phyloP scores from a whole-genome alignment of 106 monocot genomes.

The Allium sativum region DNA sequence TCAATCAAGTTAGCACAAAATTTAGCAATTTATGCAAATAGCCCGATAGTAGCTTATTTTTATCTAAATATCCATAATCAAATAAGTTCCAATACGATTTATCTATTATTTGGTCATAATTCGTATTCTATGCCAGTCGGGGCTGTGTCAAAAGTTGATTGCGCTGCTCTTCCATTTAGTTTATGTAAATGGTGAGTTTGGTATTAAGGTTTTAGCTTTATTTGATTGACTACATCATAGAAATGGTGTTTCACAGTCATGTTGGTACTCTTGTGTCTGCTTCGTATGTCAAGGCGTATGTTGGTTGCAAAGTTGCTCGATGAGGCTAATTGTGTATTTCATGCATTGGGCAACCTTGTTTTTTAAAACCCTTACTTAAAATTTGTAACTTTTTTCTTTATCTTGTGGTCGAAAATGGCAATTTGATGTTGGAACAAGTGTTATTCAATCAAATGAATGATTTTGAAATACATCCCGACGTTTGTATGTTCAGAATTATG shows the following conservation, averaged over 20 bases:
- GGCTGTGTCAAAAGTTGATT: constrained; percentile 19
- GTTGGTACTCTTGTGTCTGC: constrained; percentile 6
- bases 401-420: constrained; percentile 17
- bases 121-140: constrained; percentile 18
- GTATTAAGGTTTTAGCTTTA: constrained; percentile 18
- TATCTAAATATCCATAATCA: constrained; percentile 19
- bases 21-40: background rate
- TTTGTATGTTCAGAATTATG: constrained; percentile 32
- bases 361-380: constrained; percentile 24
- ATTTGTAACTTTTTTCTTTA: constrained; percentile 61
- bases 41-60: constrained; percentile 27
- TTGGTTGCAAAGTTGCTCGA: background rate
- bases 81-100: constrained; percentile 36
- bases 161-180: constrained; percentile 34
- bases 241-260: background rate
- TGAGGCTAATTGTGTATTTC: constrained; percentile 26
- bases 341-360: constrained; percentile 20
- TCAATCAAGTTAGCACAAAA: background rate
- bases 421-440: constrained; percentile 15
- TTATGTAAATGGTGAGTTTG: constrained; percentile 1
- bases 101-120: constrained; percentile 36
- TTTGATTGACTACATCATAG: constrained; percentile 11
- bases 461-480: constrained; percentile 20
- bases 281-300: constrained; percentile 50
- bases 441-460: constrained; percentile 38